A percentile compares a stretch with the other conserved stretches of the same genome.
Evolutionary conservation across 106 monocot genomes (phyloP).

Genomic region (Posidonia australis): DNA sequence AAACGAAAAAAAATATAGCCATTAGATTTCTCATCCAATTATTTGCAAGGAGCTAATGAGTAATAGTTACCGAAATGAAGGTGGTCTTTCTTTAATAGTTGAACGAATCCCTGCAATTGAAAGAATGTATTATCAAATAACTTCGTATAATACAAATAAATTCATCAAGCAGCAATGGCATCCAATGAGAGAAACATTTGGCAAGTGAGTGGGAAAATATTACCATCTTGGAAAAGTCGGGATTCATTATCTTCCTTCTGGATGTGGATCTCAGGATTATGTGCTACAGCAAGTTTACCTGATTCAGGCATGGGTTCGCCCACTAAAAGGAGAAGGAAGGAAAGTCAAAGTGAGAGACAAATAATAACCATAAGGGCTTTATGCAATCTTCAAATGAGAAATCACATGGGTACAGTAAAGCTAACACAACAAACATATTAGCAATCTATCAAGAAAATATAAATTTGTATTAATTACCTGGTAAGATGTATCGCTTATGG

Average conservation of each 20-base stretch:
- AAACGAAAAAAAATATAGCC: no score
- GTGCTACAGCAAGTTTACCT: slow-evolving; percentile 37
- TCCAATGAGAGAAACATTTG: no score
- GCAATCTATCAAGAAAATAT: background rate
- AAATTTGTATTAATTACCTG: slow-evolving; percentile 27
- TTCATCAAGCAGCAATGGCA: no score
- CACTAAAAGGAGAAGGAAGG: slow-evolving; percentile 19
- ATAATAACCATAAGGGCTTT: background rate
- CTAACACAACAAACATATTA: background rate
- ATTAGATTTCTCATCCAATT: no score
- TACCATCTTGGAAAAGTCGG: slow-evolving; percentile 38
- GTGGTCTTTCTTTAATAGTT: slow-evolving; percentile 36
- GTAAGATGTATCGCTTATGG: slow-evolving; percentile 78
- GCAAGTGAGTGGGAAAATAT: background rate
- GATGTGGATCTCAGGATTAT: slow-evolving; percentile 9
- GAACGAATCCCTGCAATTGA: slow-evolving; percentile 20
- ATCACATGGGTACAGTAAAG: background rate
- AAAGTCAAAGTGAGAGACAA: background rate
- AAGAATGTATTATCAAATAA: background rate
- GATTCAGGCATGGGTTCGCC: slow-evolving; percentile 47
- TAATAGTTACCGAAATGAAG: slow-evolving; percentile 44
- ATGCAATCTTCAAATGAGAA: background rate
- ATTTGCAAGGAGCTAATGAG: background rate
- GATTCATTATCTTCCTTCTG: slow-evolving; percentile 17
- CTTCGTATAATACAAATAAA: no score